Conservation (phyloP, 306 rosid species). For the Carpinus viminea region DNA sequence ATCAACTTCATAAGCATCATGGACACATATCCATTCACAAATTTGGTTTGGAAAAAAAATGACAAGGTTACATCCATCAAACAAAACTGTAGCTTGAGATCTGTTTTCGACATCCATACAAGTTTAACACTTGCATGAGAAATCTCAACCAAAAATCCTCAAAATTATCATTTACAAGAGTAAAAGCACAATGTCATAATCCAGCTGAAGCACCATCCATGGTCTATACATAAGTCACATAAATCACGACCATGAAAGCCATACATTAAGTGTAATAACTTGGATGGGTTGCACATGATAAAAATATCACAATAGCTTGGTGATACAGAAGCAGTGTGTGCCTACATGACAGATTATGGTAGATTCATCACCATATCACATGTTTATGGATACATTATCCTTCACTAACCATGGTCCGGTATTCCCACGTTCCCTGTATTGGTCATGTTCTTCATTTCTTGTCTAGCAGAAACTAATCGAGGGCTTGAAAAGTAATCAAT, state of each 20-base stretch:
- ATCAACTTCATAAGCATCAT: neutral
- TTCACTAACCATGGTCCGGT: neutral
- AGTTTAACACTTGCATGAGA: constrained; percentile 4
- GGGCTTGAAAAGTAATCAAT: neutral
- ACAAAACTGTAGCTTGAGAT: constrained; percentile 17
- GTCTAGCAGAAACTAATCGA: too few relatives aligned
- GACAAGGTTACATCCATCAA: constrained; percentile 8
- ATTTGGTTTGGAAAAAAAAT: neutral
- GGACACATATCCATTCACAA: neutral
- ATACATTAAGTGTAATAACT: neutral
- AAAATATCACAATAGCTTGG: neutral
- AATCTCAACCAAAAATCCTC: constrained; percentile 1
- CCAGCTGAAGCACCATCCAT: constrained; percentile 11
- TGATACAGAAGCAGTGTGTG: neutral
- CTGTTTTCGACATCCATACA: neutral
- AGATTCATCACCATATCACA: too few relatives aligned
- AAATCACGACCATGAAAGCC: neutral
- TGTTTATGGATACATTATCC: neutral
- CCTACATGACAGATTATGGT: neutral
- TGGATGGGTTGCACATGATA: neutral
- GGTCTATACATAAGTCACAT: neutral
- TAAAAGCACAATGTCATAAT: constrained; percentile 8
- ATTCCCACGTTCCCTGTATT: too few relatives aligned
- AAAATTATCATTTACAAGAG: neutral
- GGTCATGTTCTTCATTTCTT: too few relatives aligned